Percentiles rank a stretch among this genome's conserved stretches.
phyloP scores from a whole-genome alignment of 495 filamentous ascomycete genomes.

The Penicillium longicatenatum region DNA sequence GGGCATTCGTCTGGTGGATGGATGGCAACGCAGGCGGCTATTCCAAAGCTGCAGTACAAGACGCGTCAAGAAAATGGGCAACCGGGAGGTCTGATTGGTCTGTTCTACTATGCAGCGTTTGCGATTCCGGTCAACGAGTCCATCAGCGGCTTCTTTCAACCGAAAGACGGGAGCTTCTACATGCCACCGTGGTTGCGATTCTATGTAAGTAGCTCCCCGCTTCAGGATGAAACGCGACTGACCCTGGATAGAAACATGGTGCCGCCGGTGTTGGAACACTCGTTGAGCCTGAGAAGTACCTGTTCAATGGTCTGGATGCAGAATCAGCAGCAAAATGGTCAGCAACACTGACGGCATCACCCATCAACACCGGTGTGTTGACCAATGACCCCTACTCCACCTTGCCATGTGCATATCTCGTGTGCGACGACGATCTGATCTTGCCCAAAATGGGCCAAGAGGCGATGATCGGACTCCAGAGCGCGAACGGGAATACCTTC shows the following conservation, averaged over 20 bases:
- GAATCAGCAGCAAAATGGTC: slow-evolving; percentile 24
- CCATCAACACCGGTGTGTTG: slow-evolving; percentile 24
- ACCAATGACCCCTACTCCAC: slow-evolving; percentile 35
- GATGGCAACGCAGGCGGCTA: slow-evolving; percentile 35
- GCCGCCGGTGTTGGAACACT: slow-evolving; percentile 21
- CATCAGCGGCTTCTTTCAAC: slow-evolving; percentile 29
- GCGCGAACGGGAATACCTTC: slow-evolving; percentile 12
- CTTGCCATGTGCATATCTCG: slow-evolving; percentile 38
- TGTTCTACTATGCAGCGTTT: slow-evolving; percentile 37
- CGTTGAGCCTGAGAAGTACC: slow-evolving; percentile 17
- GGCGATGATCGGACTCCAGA: slow-evolving; percentile 29
- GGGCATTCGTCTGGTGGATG: slow-evolving; percentile 40
- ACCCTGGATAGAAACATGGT: slow-evolving; percentile 24
- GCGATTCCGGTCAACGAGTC: slow-evolving; percentile 34
- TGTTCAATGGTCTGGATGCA: slow-evolving; percentile 31
- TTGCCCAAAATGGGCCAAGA: slow-evolving; percentile 33
- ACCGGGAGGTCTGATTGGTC: slow-evolving; percentile 36
- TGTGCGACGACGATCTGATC: slow-evolving; percentile 28
- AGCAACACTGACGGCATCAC: slow-evolving; percentile 36
- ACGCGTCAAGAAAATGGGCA: slow-evolving; percentile 20
- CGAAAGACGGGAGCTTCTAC: slow-evolving; percentile 25
- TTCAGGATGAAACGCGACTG: not conserved
- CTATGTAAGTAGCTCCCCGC: slow-evolving; percentile 20
- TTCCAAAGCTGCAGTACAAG: slow-evolving; percentile 26
- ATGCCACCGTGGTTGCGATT: slow-evolving; percentile 23